A percentile compares a stretch with the other conserved stretches of the same genome.
These are phyloP conservation scores for Daldinia grandis DNA, from an alignment of 495 filamentous ascomycete species.

Conservation along the genomic window DNA sequence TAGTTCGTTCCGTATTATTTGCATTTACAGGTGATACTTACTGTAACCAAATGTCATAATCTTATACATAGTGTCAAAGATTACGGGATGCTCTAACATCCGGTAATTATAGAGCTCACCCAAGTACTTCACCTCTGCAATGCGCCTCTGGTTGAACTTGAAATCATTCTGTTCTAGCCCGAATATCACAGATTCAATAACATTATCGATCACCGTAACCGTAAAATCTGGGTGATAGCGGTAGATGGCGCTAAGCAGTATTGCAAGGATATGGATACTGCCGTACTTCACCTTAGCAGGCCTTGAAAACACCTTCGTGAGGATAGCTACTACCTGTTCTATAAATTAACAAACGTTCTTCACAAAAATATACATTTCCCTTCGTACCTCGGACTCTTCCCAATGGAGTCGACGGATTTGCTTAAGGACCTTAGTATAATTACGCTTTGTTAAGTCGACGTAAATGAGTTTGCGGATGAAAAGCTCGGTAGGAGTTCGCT, in stretches of 20 bases:
- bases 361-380: not conserved
- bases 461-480: slow-evolving; percentile 94
- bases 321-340: slow-evolving; percentile 74
- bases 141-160: slow-evolving; percentile 94
- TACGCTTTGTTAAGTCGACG: slow-evolving; percentile 89
- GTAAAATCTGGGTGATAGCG: slow-evolving; percentile 92
- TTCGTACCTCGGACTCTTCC: slow-evolving; percentile 84
- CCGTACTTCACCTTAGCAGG: slow-evolving; percentile 97
- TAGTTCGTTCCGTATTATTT: slow-evolving; percentile 19
- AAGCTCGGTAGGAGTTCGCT: slow-evolving; percentile 89
- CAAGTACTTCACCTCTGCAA: slow-evolving; percentile 96
- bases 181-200: slow-evolving; percentile 86
- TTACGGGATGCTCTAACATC: slow-evolving; percentile 93
- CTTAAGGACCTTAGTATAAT: slow-evolving; percentile 90
- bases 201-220: slow-evolving; percentile 84
- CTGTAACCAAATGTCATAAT: slow-evolving; percentile 91
- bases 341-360: slow-evolving; percentile 13
- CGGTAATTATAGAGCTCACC: slow-evolving; percentile 98
- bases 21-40: slow-evolving; percentile 45
- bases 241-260: slow-evolving; percentile 87
- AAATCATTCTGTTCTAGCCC: slow-evolving; percentile 97
- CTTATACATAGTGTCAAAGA: slow-evolving; percentile 95
- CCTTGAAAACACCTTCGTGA: slow-evolving; percentile 93
- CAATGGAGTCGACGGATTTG: slow-evolving; percentile 95
- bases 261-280: slow-evolving; percentile 93